These are phyloP conservation scores for Rheum nobile DNA, from an alignment of 148 eudicot genomes.

Conservation along the genomic window DNA sequence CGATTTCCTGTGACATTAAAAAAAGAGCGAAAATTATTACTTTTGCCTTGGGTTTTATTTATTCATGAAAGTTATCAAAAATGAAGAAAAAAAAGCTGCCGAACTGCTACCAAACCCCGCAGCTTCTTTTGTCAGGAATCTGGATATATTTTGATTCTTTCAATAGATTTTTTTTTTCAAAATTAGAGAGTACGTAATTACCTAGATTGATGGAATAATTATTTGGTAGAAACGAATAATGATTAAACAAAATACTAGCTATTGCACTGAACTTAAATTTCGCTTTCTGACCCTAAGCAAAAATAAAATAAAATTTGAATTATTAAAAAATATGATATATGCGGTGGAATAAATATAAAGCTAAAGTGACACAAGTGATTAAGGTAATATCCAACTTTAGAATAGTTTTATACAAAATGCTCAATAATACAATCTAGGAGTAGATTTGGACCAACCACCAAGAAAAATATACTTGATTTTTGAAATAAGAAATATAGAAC, in stretches of 20 bases:
- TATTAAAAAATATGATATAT: background rate
- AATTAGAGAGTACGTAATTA: background rate
- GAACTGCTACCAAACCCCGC: slow-evolving; percentile 19
- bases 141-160: slow-evolving; percentile 2
- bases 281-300: too few relatives aligned
- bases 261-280: too few relatives aligned
- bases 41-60: too few relatives aligned
- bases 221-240: too few relatives aligned
- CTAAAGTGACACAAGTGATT: background rate
- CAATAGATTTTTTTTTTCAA: background rate
- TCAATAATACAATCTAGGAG: background rate
- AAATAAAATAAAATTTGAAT: background rate
- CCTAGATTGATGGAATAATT: too few relatives aligned
- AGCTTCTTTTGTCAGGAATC: slow-evolving; percentile 31
- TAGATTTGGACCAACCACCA: slow-evolving; percentile 25
- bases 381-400: background rate
- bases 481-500: background rate
- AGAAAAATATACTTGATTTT: slow-evolving; percentile 4
- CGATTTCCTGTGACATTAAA: slow-evolving; percentile 47
- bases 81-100: slow-evolving; percentile 15
- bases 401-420: slow-evolving; percentile 1
- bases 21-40: background rate
- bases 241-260: too few relatives aligned
- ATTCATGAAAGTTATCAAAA: slow-evolving; percentile 10
- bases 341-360: background rate